Evolutionary conservation across 108 stramenopile genomes (phyloP).

Genomic region (Fragilaria radians): DNA sequence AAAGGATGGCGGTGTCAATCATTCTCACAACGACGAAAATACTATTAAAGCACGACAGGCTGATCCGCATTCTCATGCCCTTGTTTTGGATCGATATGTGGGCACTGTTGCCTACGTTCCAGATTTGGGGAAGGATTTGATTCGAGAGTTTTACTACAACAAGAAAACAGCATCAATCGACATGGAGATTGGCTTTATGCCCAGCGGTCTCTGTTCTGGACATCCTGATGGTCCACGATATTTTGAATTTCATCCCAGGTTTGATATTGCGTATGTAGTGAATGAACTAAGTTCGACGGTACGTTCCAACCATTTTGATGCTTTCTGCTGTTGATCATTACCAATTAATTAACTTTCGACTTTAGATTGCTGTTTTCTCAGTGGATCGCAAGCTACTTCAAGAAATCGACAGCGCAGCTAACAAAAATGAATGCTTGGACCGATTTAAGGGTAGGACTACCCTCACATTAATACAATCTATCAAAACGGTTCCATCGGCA

Average conservation of each 20-base stretch:
- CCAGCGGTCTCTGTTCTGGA: slow-evolving; percentile 73
- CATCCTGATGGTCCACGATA: slow-evolving; percentile 90
- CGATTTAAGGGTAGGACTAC: slow-evolving; percentile 68
- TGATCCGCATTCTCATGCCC: slow-evolving; percentile 94
- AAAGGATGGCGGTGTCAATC: slow-evolving; percentile 74
- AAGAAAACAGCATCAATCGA: slow-evolving; percentile 45
- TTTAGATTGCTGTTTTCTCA: slow-evolving; percentile 78
- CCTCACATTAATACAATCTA: slow-evolving; percentile 75
- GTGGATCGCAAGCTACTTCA: slow-evolving; percentile 62
- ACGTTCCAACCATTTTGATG: too few species aligned
- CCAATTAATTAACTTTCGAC: slow-evolving; percentile 8
- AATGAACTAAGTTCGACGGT: slow-evolving; percentile 87
- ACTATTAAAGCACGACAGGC: slow-evolving; percentile 83
- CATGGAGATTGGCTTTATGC: slow-evolving; percentile 61
- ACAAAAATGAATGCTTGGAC: slow-evolving; percentile 55
- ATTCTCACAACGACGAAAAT: slow-evolving; percentile 75
- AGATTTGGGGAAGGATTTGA: slow-evolving; percentile 85
- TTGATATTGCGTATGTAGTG: slow-evolving; percentile 81
- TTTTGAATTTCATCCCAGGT: slow-evolving; percentile 84
- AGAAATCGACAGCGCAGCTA: slow-evolving; percentile 54
- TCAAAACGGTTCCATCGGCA: slow-evolving; percentile 85
- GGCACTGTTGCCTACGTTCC: slow-evolving; percentile 88
- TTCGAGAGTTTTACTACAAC: slow-evolving; percentile 76
- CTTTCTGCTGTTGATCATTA: neutral
- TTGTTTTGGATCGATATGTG: slow-evolving; percentile 89